phyloP scores from a whole-genome alignment of 202 grass and related monocot genomes.

The Setaria italica region DNA sequence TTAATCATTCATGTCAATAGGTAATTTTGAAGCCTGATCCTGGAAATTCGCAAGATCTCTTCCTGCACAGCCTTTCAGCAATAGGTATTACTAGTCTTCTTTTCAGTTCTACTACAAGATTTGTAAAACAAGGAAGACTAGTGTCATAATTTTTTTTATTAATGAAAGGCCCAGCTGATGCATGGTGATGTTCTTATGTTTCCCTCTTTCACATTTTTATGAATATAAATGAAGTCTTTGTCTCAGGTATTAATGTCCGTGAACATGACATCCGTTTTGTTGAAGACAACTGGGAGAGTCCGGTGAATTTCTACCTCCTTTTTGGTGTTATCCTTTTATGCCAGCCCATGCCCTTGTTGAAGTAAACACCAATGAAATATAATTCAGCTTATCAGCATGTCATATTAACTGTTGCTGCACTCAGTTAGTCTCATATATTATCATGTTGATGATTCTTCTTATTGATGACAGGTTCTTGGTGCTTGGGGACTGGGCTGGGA shows the following conservation, averaged over 20 bases:
- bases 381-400: neutral
- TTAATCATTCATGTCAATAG: conserved; percentile 38
- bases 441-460: neutral
- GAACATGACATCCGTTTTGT: conserved; percentile 98
- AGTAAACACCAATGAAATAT: neutral
- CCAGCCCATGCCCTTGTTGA: neutral
- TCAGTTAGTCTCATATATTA: neutral
- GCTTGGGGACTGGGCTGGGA: conserved; percentile 99
- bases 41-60: conserved; percentile 91
- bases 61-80: conserved; percentile 89
- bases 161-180: neutral
- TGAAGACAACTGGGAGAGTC: conserved; percentile 98
- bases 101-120: neutral
- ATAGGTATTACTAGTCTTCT: conserved; percentile 51
- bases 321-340: neutral
- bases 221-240: conserved; percentile 15
- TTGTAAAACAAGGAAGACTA: conserved; percentile 14
- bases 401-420: neutral
- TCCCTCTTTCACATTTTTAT: neutral
- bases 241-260: conserved; percentile 79
- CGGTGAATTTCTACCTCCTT: conserved; percentile 53
- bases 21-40: conserved; percentile 95
- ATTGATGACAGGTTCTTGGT: conserved; percentile 76
- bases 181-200: neutral
- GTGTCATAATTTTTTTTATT: neutral